A percentile compares a stretch with the other conserved stretches of the same genome.
phyloP scores from a whole-genome alignment of 2,329 filamentous ascomycete genomes.

The Dactylellina drechsleri region DNA sequence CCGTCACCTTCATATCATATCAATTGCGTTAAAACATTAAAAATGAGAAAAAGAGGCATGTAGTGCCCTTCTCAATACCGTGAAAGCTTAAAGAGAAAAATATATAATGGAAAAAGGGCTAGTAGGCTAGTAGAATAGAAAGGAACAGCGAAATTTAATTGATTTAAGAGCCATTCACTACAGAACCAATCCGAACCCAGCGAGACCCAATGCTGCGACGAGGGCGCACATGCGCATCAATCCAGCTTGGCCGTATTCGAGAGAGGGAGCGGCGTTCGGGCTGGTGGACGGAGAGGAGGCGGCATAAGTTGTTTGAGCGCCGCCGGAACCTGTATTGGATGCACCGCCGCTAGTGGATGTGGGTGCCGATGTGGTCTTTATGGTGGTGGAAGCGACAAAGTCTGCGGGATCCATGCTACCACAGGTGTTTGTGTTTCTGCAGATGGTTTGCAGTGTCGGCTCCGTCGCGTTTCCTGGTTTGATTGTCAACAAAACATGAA shows the following conservation, averaged over 20 bases:
- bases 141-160: background rate
- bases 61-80: background rate
- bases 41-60: background rate
- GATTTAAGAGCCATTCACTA: conserved; percentile 7
- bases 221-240: conserved; percentile 26
- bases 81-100: background rate
- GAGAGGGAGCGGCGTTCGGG: conserved; percentile 21
- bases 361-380: conserved; percentile 9
- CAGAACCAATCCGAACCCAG: conserved; percentile 44
- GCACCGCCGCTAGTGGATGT: conserved; percentile 1
- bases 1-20: conserved; percentile 5
- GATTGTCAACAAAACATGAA: background rate
- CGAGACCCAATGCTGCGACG: conserved; percentile 34
- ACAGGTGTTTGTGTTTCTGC: conserved; percentile 50
- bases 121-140: background rate
- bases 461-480: conserved; percentile 47
- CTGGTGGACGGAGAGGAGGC: conserved; percentile 22
- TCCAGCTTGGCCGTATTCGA: conserved; percentile 18
- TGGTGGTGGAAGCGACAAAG: conserved; percentile 37
- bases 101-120: background rate
- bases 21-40: conserved; percentile 10
- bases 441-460: conserved; percentile 40
- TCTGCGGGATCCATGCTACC: conserved; percentile 45
- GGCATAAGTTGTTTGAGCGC: conserved; percentile 12
- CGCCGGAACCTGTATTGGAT: background rate